These are phyloP conservation scores for Stachybotrys echinatus DNA, from an alignment of 2,329 filamentous ascomycete genomes.

Conservation along the genomic window DNA sequence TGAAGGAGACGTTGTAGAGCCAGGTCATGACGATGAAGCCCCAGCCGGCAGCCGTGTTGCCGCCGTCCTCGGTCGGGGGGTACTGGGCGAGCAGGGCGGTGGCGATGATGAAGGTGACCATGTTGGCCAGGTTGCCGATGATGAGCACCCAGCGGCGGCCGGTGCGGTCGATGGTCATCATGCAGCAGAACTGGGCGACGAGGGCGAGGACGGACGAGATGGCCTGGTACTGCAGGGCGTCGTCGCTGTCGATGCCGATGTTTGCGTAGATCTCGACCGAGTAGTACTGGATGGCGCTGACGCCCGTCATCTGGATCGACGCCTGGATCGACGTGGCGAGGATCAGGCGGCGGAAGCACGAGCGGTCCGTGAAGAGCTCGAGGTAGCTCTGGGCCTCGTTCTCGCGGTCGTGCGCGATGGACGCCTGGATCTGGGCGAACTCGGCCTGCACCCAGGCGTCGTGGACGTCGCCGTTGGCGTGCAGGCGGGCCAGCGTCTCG, in stretches of 20 bases:
- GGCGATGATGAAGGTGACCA: slow-evolving; percentile 66
- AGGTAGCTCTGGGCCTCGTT: slow-evolving; percentile 63
- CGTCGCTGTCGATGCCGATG: slow-evolving; percentile 60
- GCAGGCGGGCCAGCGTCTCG: slow-evolving; percentile 61
- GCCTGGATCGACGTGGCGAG: slow-evolving; percentile 66
- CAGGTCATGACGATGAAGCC: slow-evolving; percentile 71
- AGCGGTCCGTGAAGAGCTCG: slow-evolving; percentile 58
- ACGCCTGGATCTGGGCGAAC: slow-evolving; percentile 64
- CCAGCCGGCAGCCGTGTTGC: slow-evolving; percentile 53
- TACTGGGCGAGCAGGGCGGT: slow-evolving; percentile 48
- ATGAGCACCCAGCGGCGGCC: slow-evolving; percentile 72
- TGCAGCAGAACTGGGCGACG: slow-evolving; percentile 62
- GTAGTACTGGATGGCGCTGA: slow-evolving; percentile 71
- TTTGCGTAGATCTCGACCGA: slow-evolving; percentile 61
- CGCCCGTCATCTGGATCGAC: slow-evolving; percentile 71
- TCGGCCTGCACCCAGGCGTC: slow-evolving; percentile 70
- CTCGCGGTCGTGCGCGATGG: slow-evolving; percentile 61
- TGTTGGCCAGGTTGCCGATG: slow-evolving; percentile 65
- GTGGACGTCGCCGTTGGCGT: slow-evolving; percentile 60
- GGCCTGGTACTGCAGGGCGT: slow-evolving; percentile 70
- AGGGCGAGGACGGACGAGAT: slow-evolving; percentile 69
- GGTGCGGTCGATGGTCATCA: slow-evolving; percentile 62
- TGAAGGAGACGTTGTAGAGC: slow-evolving; percentile 77
- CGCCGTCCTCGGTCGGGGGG: slow-evolving; percentile 42
- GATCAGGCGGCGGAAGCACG: slow-evolving; percentile 67